A percentile compares a stretch with the other conserved stretches of the same genome.
These are phyloP conservation scores for Fonsecaea erecta DNA, from an alignment of 2,329 filamentous ascomycete genomes.

Conservation along the genomic window DNA sequence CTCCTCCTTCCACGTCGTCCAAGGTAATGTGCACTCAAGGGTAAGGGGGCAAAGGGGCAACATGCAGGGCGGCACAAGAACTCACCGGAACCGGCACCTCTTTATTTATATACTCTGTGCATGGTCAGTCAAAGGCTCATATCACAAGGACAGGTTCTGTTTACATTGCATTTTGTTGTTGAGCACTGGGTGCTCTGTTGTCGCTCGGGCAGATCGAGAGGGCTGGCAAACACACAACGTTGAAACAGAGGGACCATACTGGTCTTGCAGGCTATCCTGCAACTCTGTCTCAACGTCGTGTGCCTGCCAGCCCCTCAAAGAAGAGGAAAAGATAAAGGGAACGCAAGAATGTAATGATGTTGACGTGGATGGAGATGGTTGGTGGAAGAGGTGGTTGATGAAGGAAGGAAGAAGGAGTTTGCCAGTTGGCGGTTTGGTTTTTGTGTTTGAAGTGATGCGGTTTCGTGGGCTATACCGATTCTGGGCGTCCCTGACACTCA, in stretches of 20 bases:
- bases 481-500: conserved; percentile 1
- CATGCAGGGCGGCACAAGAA: not conserved
- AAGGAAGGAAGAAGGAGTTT: conserved; percentile 3
- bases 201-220: no score
- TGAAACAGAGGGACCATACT: not conserved
- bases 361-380: not conserved
- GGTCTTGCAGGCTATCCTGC: not conserved
- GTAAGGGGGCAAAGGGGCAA: not conserved
- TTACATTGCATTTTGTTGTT: conserved; percentile 1
- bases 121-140: conserved; percentile 2
- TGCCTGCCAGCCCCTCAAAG: not conserved
- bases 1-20: conserved; percentile 26
- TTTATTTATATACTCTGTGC: conserved; percentile 6
- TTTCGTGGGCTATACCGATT: conserved; percentile 13
- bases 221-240: not conserved
- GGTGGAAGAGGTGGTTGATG: not conserved
- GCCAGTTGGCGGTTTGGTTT: not conserved
- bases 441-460: not conserved
- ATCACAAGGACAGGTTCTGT: not conserved
- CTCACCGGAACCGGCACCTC: conserved; percentile 8
- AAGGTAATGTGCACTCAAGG: conserved; percentile 1
- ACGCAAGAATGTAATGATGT: not conserved
- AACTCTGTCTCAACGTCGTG: not conserved
- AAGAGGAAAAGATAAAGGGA: not conserved
- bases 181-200: not conserved